Evolutionary conservation across 2,329 filamentous ascomycete species (phyloP).

Genomic region (Ascocoryne sarcoides): DNA sequence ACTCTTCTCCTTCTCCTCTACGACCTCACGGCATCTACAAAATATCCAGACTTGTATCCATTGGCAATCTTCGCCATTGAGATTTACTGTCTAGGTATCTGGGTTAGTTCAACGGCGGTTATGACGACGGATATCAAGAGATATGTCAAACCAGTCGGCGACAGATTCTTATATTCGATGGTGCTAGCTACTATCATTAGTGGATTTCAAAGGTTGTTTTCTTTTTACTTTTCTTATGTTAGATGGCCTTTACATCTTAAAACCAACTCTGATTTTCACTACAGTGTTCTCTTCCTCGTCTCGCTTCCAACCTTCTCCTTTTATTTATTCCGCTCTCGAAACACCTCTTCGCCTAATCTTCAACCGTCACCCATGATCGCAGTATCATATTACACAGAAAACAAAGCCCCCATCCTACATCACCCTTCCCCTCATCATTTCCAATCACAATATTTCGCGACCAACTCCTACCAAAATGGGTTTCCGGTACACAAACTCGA

Average conservation of each 20-base stretch:
- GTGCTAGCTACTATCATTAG: background rate
- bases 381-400: background rate
- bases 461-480: too few relatives aligned
- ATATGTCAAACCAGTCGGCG: background rate
- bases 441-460: too few relatives aligned
- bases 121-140: background rate
- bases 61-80: background rate
- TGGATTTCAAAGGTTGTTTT: background rate
- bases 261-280: too few relatives aligned
- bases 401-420: background rate
- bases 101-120: background rate
- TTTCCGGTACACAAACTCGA: too few relatives aligned
- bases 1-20: background rate
- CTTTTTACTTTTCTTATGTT: background rate
- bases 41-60: background rate
- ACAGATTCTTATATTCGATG: background rate
- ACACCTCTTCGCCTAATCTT: background rate
- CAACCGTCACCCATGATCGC: background rate
- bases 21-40: background rate
- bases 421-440: background rate
- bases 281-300: background rate
- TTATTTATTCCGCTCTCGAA: background rate
- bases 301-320: background rate
- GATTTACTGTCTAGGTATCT: background rate
- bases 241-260: background rate